phyloP scores from a whole-genome alignment of 2,329 filamentous ascomycete species.

The Cercospora beticola region DNA sequence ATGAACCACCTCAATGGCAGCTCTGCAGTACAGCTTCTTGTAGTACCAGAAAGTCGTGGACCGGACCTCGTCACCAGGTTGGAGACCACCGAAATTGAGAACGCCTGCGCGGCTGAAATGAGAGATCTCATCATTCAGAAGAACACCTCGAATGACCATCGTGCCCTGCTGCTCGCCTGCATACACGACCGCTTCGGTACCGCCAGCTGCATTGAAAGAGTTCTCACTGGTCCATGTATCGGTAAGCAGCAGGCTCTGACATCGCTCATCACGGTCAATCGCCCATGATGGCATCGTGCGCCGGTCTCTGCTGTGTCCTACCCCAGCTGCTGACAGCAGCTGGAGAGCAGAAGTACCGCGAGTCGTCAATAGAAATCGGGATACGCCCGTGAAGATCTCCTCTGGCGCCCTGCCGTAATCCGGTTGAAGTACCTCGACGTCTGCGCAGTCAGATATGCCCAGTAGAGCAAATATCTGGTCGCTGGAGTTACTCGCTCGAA shows the following conservation, averaged over 20 bases:
- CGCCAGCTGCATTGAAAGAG: not conserved
- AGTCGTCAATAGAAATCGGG: not conserved
- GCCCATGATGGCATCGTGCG: not conserved
- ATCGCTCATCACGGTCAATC: not conserved
- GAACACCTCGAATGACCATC: not conserved
- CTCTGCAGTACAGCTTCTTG: not conserved
- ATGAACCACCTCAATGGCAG: not conserved
- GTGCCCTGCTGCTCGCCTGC: not conserved
- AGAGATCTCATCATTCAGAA: not conserved
- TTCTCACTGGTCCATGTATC: not conserved
- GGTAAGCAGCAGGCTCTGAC: not conserved
- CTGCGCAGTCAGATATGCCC: not conserved
- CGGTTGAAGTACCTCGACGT: not conserved
- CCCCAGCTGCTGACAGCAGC: not conserved
- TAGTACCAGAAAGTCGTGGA: not conserved
- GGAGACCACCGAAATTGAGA: not conserved
- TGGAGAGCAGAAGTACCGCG: not conserved
- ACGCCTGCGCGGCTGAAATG: not conserved
- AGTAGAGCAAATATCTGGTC: not conserved
- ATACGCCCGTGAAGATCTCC: not conserved
- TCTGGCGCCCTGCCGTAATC: not conserved
- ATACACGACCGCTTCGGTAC: not conserved
- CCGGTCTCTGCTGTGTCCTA: not conserved
- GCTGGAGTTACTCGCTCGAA: not conserved
- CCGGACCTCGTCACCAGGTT: not conserved